Conservation (phyloP, 768 basidiomycete genomes). For the Tylopilus intermedius region DNA sequence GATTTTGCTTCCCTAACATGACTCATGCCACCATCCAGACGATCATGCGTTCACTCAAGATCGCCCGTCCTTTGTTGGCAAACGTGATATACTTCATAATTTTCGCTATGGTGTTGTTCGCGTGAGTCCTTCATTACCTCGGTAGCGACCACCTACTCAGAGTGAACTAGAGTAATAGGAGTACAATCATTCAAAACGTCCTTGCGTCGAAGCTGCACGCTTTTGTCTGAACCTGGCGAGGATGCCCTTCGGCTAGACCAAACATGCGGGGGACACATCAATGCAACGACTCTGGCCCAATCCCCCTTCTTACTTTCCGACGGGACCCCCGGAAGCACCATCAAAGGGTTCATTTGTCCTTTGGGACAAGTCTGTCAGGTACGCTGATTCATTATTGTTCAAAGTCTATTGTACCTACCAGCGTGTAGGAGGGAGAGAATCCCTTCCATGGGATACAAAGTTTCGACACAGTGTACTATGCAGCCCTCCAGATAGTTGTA, state of each 20-base stretch:
- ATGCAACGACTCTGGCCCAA: too few species aligned
- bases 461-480: slow-evolving; percentile 86
- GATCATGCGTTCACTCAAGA: slow-evolving; percentile 89
- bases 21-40: slow-evolving; percentile 37
- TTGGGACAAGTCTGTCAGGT: slow-evolving; percentile 79
- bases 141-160: not conserved
- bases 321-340: slow-evolving; percentile 15
- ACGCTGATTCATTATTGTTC: slow-evolving; percentile 10
- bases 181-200: slow-evolving; percentile 30
- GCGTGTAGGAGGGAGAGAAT: slow-evolving; percentile 55
- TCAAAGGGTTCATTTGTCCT: slow-evolving; percentile 89
- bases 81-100: slow-evolving; percentile 87
- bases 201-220: too few species aligned
- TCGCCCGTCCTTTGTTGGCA: slow-evolving; percentile 81
- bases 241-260: too few species aligned
- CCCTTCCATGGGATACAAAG: slow-evolving; percentile 62
- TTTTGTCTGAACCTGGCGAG: too few species aligned
- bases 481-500: slow-evolving; percentile 79
- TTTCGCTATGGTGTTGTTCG: slow-evolving; percentile 85
- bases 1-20: slow-evolving; percentile 5
- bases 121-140: slow-evolving; percentile 43
- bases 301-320: too few species aligned
- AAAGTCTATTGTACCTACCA: not conserved
- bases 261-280: too few species aligned
- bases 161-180: slow-evolving; percentile 63